Percentiles rank a stretch among this genome's conserved stretches.
Evolutionary conservation across 306 rosid species (phyloP).

Genomic region (Acacia crassicarpa): DNA sequence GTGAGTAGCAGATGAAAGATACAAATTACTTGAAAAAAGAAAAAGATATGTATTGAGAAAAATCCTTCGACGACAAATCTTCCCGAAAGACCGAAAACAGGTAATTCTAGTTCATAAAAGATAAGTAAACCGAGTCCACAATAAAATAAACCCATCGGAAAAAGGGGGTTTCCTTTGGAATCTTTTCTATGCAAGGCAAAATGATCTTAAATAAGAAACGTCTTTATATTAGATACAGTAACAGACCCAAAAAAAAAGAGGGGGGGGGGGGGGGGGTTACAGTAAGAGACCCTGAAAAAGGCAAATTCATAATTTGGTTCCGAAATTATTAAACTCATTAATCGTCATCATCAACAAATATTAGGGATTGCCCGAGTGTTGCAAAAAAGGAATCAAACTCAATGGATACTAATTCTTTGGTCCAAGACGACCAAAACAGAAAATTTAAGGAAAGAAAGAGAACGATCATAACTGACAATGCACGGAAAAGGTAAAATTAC

Average conservation of each 20-base stretch:
- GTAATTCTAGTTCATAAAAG: background rate
- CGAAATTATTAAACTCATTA: background rate
- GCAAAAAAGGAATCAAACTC: background rate
- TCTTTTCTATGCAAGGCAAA: too few species aligned
- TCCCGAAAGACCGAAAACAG: background rate
- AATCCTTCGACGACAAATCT: background rate
- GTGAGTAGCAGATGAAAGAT: background rate
- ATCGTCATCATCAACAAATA: background rate
- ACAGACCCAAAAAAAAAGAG: too few species aligned
- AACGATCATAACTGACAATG: background rate
- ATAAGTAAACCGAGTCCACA: background rate
- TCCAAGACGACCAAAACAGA: background rate
- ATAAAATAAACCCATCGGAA: background rate
- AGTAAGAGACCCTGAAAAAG: too few species aligned
- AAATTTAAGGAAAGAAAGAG: background rate
- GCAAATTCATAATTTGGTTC: background rate
- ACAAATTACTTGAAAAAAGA: background rate
- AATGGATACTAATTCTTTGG: background rate
- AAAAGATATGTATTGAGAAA: background rate
- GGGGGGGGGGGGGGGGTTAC: too few species aligned
- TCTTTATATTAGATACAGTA: too few species aligned
- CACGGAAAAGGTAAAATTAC: conserved; percentile 11
- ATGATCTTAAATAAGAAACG: too few species aligned
- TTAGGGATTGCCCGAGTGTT: background rate
- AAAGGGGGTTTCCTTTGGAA: background rate